Evolutionary conservation across 2,329 filamentous ascomycete species (phyloP).

Genomic region (Thermoascus crustaceus): DNA sequence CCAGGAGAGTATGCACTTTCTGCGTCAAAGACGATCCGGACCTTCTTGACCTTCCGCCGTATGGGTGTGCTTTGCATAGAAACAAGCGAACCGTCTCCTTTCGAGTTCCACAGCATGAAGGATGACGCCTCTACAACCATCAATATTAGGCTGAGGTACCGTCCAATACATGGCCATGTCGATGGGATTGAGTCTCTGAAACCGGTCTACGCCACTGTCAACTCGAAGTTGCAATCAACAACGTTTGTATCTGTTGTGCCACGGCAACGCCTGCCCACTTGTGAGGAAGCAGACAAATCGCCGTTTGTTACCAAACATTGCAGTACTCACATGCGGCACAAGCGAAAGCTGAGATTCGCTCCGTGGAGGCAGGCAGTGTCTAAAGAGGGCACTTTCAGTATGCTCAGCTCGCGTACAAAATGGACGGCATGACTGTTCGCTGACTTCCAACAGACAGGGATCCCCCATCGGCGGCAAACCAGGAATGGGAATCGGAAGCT

Average conservation of each 20-base stretch:
- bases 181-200: neutral
- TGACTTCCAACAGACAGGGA: neutral
- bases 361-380: conserved; percentile 1
- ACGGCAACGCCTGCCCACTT: conserved; percentile 4
- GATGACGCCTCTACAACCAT: conserved; percentile 3
- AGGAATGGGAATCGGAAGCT: conserved; percentile 3
- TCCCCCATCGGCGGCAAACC: neutral
- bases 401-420: too few relatives aligned
- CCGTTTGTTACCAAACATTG: conserved; percentile 3
- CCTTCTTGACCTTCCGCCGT: neutral
- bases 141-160: conserved; percentile 2
- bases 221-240: conserved; percentile 3
- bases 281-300: conserved; percentile 3
- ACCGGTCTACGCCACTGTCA: conserved; percentile 1
- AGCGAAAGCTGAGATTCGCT: conserved; percentile 5
- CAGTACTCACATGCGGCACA: conserved; percentile 1
- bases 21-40: neutral
- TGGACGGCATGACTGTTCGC: too few relatives aligned
- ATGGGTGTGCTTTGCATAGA: conserved; percentile 2
- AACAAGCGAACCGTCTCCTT: conserved; percentile 3
- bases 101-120: conserved; percentile 4
- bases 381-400: neutral
- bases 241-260: conserved; percentile 6
- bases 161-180: neutral
- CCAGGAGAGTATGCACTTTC: conserved; percentile 5